phyloP scores from a whole-genome alignment of 164 flowering plant species.

The Magnolia sinica region DNA sequence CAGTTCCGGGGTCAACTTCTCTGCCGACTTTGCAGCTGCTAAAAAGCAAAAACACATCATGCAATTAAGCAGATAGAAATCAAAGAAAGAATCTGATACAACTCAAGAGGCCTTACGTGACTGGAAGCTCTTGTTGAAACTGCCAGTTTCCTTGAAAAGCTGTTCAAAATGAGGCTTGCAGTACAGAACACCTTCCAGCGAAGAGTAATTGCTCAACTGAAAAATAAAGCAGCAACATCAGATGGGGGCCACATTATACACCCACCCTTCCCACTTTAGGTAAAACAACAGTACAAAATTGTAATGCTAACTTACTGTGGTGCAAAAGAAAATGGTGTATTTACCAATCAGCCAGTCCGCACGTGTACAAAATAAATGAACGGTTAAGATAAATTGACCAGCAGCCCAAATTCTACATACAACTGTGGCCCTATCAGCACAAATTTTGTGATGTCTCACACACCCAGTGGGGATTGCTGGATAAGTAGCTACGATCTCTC shows the following conservation, averaged over 20 bases:
- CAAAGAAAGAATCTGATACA: not conserved
- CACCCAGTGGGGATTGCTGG: no score
- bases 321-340: not conserved
- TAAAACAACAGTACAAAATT: no score
- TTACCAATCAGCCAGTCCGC: not conserved
- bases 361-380: not conserved
- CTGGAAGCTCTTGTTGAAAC: constrained; percentile 80
- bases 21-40: constrained; percentile 81
- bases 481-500: no score
- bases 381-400: not conserved
- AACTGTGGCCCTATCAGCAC: not conserved
- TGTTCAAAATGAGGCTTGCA: constrained; percentile 98
- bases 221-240: constrained; percentile 15
- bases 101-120: constrained; percentile 53
- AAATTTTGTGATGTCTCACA: not conserved
- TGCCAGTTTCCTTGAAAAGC: constrained; percentile 93
- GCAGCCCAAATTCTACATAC: not conserved
- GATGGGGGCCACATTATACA: not conserved
- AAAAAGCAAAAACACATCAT: constrained; percentile 22
- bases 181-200: constrained; percentile 91
- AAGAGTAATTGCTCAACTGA: constrained; percentile 87
- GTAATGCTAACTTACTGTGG: not conserved
- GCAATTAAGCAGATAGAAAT: constrained; percentile 7
- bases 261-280: no score
- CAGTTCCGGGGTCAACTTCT: constrained; percentile 77